A percentile compares a stretch with the other conserved stretches of the same genome.
Conservation (phyloP, 2,329 filamentous ascomycete species). For the Aspergillus arachidicola region DNA sequence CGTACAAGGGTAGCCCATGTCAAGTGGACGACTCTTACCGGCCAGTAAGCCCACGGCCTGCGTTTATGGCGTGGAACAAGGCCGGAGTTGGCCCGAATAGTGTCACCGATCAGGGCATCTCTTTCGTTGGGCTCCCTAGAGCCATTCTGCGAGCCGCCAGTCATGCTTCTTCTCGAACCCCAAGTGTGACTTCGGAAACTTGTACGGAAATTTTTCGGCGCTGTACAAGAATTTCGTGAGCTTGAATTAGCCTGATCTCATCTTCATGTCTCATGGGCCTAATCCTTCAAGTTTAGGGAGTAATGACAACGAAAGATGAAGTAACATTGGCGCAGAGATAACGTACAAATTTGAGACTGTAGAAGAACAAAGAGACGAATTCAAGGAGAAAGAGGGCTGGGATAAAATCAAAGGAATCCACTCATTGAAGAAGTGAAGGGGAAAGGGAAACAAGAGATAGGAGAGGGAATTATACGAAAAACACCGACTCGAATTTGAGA, state of each 20-base stretch:
- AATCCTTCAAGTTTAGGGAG: not conserved
- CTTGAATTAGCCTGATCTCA: slow-evolving; percentile 12
- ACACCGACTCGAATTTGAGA: not conserved
- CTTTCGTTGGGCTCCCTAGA: slow-evolving; percentile 36
- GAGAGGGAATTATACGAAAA: not conserved
- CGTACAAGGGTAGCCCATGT: slow-evolving; percentile 49
- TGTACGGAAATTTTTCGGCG: slow-evolving; percentile 31
- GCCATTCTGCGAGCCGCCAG: slow-evolving; percentile 32
- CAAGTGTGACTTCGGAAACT: slow-evolving; percentile 34
- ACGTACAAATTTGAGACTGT: not conserved
- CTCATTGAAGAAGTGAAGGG: not conserved
- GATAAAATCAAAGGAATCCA: not conserved
- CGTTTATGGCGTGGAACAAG: slow-evolving; percentile 36
- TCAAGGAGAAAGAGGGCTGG: not conserved
- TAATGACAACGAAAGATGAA: not conserved
- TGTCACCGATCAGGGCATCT: slow-evolving; percentile 34
- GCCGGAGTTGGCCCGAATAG: slow-evolving; percentile 22
- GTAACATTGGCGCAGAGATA: not conserved
- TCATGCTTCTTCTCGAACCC: slow-evolving; percentile 34
- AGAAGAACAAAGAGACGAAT: not conserved
- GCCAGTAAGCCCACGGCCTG: slow-evolving; percentile 43
- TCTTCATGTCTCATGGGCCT: not conserved
- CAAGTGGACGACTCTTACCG: slow-evolving; percentile 40
- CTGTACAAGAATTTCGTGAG: slow-evolving; percentile 16
- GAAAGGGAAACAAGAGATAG: slow-evolving; percentile 7